These are phyloP conservation scores for Mangifera indica DNA, from an alignment of 345 rosid genomes.

Conservation along the genomic window DNA sequence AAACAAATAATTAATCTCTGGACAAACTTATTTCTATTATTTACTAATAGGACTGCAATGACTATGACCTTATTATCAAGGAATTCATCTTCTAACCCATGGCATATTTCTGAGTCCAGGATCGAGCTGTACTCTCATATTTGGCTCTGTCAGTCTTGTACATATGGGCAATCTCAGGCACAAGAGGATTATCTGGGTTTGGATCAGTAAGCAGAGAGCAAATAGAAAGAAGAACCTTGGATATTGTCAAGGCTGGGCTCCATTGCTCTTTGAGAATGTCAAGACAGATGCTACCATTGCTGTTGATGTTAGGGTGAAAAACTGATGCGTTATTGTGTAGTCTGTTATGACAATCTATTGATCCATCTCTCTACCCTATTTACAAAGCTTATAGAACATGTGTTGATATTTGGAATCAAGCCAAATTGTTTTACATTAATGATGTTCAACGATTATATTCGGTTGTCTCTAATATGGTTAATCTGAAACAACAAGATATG, in stretches of 20 bases:
- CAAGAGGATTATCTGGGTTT: conserved; percentile 71
- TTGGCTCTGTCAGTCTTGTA: conserved; percentile 66
- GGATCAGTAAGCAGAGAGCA: conserved; percentile 71
- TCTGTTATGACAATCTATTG: no score
- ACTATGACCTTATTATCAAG: background rate
- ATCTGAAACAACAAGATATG: no score
- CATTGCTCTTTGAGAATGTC: conserved; percentile 76
- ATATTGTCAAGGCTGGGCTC: conserved; percentile 72
- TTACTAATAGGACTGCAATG: conserved; percentile 19
- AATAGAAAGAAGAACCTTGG: conserved; percentile 74
- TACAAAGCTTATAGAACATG: no score
- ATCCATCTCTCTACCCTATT: no score
- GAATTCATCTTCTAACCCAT: conserved; percentile 38
- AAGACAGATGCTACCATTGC: conserved; percentile 73
- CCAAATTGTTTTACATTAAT: no score
- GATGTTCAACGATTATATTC: no score
- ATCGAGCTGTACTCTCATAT: conserved; percentile 61
- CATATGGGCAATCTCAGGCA: conserved; percentile 67
- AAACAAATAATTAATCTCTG: conserved; percentile 6
- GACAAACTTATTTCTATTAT: conserved; percentile 32
- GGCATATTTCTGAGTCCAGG: conserved; percentile 77
- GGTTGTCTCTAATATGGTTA: no score
- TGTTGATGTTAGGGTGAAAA: conserved; percentile 69
- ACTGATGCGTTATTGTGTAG: no score
- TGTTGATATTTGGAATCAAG: no score